Evolutionary conservation across 2,329 filamentous ascomycete genomes (phyloP), one percentile per base, ranked within the genome.

Genomic region (Aspergillus clavatus): DNA sequence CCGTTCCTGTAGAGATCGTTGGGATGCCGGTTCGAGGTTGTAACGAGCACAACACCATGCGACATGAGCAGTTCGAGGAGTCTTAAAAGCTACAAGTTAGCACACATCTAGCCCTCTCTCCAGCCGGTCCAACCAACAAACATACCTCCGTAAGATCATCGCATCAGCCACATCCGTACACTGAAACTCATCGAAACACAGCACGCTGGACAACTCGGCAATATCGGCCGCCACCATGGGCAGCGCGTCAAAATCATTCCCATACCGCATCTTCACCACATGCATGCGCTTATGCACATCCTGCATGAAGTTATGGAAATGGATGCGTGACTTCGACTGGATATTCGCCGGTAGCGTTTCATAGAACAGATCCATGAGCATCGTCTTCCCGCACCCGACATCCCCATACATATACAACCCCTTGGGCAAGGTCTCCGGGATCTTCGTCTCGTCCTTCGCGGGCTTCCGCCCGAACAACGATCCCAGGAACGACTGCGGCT

Each of bases 251-350:
- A 95, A 79, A 56, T 96, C 89, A 62, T 83, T 89, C 23, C 93
- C 93, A 65, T 95, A 81, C 58, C 83, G 73, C 79, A 93, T 85
- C 73, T 95, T 96, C 70, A 95, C 84, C 63, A 82, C 82, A 72
- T 97, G 93, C 59, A 97, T 73, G 49, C 91, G 80, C 67, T 85
- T 89, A 72, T 98, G 93, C 39, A 97, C 86, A 67, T 95, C 87
- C 68, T 97, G 93, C 93, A 98, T 98, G 74, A 98, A 98, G 67
- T 95, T 95, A 74, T 97, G 89, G 70, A 98, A 98, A 73, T 98
- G 93, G 61, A 98, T 96, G 38, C 93, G 80, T 38, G 85, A 94
- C 73, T 95, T 96, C 24, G 82, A 81, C 46, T 76, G 79, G 53
- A 97, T 89, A 48, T 85, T 84, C 12, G 74, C 66, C 0, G 93